Evolutionary conservation across 345 rosid genomes (phyloP), one percentile per base, ranked within the genome.

Genomic region (Rubroshorea leprosula): DNA sequence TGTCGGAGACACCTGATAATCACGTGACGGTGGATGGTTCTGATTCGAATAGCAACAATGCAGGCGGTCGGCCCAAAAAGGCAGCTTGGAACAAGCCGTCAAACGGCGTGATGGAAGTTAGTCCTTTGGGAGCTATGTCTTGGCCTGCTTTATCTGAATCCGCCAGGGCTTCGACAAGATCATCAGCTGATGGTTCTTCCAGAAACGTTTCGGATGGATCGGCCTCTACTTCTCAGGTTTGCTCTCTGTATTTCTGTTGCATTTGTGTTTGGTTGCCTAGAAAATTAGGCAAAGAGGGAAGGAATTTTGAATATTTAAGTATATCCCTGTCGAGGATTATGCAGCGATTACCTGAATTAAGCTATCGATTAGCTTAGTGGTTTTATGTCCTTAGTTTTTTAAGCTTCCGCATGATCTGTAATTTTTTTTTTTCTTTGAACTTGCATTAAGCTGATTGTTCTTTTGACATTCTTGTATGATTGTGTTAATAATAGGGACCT

Each of bases 91-190:
- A 62, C 41, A 72, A 64, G 66, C 85, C 80, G 20, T 68, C 80
- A 7, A 76, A 74, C 35, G 82, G 73, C 12, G 74, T 72, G 10
- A 48, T 58, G 7, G 83, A 70, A 54, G 70, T 53, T 7, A 66
- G 76, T 47, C 74, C 79, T 38, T 81, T 76, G 52, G 82, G 74
- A 78, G 88, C 81, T 48, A 81, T 79, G 26, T 69, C 83, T 24
- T 85, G 92, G 92, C 87, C 92, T 35, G 86, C 82, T 59, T 71
- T 85, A 41, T 76, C 83, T 13, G 77, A 76, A 63, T 68, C 88
- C 23, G 58, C 80, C 35, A 74, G 68, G 66, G 57, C 73, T 55
- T 71, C 78, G 11, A 70, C 85, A 1, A 84, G 73, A 71, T 63
- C 76, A 54, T 44, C 41, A 56, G 17, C 70, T 1, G 70, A 75